Evolutionary conservation across 495 filamentous ascomycete genomes (phyloP), one percentile per base, ranked within the genome.

Genomic region (Annulohypoxylon bovei): DNA sequence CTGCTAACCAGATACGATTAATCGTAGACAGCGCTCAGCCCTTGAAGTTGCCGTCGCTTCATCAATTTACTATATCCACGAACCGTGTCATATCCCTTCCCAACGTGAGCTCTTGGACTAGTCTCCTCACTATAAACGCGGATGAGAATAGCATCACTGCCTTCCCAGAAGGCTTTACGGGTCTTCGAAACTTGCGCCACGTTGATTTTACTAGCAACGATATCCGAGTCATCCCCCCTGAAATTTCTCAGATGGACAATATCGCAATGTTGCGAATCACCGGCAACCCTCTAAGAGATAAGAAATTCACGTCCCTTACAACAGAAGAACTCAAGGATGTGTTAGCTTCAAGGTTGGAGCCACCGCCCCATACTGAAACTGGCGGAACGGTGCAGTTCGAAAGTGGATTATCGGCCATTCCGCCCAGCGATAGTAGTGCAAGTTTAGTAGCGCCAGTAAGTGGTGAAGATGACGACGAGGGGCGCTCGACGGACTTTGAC

Each of bases 281-380:
- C 47, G 93, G 92, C 12, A 99, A 99, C 73, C 95, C 95, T 4
- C 79, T 99, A 11, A 83, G 90, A 46, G 94, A 97, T 70, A 93
- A 91, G 70, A 96, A 92, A 76, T 91, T 95, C 59, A 82, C 94
- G 30, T 89, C 82, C 20, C 91, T 97, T 84, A 83, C 84, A 23
- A 93, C 92, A 0, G 92, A 93, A 18, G 91, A 94, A 56, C 77
- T 99, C 71, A 97, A 97, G 80, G 85, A 84, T 42, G 89, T 90
- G 68, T 82, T 99, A 53, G 87, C 86, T 33, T 84, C 84, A 39
- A 87, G 92, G 20, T 82, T 95, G 44, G 88, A 90, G 59, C 90
- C 92, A 2, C 67, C 81, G 11, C 72, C 76, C 16, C 56, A 64
- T 18, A 47, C 57, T 35, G 65, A 73, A 60, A 46, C 44, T n/a